Percentiles rank a stretch among this genome's conserved stretches.
These are phyloP conservation scores for Geum urbanum DNA, from an alignment of 306 rosid genomes.

Conservation along the genomic window DNA sequence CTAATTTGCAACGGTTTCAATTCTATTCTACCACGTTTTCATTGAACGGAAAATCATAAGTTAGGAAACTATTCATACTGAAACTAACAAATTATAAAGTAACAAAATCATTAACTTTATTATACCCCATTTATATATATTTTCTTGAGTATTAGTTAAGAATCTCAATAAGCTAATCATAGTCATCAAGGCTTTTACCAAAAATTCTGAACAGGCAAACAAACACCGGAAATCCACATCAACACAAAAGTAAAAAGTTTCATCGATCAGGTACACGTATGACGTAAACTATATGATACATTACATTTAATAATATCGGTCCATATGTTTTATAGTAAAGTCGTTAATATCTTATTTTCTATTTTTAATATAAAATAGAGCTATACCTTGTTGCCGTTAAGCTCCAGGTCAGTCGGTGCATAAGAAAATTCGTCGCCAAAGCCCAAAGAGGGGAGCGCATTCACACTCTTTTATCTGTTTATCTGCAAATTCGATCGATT, in stretches of 20 bases:
- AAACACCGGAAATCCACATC: neutral
- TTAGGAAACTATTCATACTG: too few species aligned
- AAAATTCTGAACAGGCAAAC: neutral
- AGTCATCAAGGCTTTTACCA: neutral
- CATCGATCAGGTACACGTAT: neutral
- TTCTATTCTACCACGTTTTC: too few species aligned
- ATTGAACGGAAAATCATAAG: too few species aligned
- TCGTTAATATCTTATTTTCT: neutral
- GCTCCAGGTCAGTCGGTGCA: neutral
- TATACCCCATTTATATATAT: too few species aligned
- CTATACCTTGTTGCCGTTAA: neutral
- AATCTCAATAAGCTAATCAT: neutral
- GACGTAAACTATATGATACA: neutral
- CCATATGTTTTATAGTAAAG: neutral
- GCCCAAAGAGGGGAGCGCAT: constrained; percentile 2
- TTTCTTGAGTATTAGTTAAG: too few species aligned
- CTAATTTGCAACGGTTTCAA: too few species aligned
- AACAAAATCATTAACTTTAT: too few species aligned
- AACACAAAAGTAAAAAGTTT: neutral
- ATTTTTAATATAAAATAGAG: neutral
- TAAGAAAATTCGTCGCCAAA: neutral
- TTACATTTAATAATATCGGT: neutral
- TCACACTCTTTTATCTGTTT: neutral
- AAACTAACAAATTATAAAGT: too few species aligned
- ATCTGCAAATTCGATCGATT: neutral